These are phyloP conservation scores for Aspergillus persii DNA, from an alignment of 2,329 filamentous ascomycete genomes.

Conservation along the genomic window DNA sequence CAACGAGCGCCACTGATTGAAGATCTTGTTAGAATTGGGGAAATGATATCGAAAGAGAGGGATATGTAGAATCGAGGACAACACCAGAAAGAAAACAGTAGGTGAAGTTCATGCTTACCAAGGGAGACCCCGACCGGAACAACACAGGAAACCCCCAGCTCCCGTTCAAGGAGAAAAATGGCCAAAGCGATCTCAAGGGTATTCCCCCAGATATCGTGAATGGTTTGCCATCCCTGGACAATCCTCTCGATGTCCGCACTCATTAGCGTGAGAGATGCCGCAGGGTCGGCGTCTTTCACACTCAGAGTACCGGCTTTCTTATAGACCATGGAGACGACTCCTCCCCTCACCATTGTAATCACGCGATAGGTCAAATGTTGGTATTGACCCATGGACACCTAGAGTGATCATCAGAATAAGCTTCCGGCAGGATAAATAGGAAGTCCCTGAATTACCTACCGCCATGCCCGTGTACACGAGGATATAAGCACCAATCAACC, in stretches of 20 bases:
- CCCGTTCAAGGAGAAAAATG: conserved; percentile 41
- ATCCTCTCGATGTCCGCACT: conserved; percentile 48
- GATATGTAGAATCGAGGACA: background rate
- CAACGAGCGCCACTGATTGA: conserved; percentile 32
- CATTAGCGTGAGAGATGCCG: conserved; percentile 45
- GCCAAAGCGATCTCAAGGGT: conserved; percentile 46
- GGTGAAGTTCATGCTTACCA: conserved; percentile 25
- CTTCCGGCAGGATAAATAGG: background rate
- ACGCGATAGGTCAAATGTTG: conserved; percentile 44
- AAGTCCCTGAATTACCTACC: conserved; percentile 26
- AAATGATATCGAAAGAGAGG: background rate
- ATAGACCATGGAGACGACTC: conserved; percentile 51
- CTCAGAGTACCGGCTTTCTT: conserved; percentile 38
- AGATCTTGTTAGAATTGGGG: background rate
- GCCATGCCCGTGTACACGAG: conserved; percentile 44
- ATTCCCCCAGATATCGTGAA: conserved; percentile 49
- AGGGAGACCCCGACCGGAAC: conserved; percentile 46
- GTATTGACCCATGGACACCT: conserved; percentile 42
- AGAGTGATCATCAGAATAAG: background rate
- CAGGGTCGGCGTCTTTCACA: conserved; percentile 34
- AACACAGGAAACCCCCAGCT: conserved; percentile 45
- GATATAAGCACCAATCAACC: conserved; percentile 44
- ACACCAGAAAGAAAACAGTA: background rate
- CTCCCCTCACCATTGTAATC: conserved; percentile 45
- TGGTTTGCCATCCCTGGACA: conserved; percentile 38